Percentiles rank a stretch among this genome's conserved stretches.
These are phyloP conservation scores for Microthlaspi erraticum DNA, from an alignment of 345 rosid genomes.

Conservation along the genomic window DNA sequence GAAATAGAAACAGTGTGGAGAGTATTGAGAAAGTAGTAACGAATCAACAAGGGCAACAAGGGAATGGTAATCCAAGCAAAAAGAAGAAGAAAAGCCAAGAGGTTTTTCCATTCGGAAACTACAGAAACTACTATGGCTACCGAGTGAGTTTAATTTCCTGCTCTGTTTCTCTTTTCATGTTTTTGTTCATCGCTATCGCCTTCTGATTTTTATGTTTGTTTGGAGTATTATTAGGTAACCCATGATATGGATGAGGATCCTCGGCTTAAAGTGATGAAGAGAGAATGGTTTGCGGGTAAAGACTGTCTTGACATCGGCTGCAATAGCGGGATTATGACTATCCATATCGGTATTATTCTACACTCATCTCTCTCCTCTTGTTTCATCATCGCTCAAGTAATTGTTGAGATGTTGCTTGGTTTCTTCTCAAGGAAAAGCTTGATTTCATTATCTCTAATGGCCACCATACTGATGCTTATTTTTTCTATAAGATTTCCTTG, in stretches of 20 bases:
- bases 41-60: constrained; percentile 36
- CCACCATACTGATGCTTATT: too few species aligned
- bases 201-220: neutral
- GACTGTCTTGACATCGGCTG: constrained; percentile 93
- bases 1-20: neutral
- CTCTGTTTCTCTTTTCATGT: neutral
- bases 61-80: constrained; percentile 38
- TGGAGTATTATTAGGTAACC: constrained; percentile 54
- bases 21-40: constrained; percentile 14
- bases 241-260: constrained; percentile 78
- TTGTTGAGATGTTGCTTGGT: neutral
- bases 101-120: constrained; percentile 76
- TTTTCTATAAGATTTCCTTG: too few species aligned
- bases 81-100: constrained; percentile 61
- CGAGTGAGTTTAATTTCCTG: constrained; percentile 50
- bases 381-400: too few species aligned
- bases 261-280: constrained; percentile 71
- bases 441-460: neutral
- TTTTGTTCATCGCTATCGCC: neutral
- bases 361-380: too few species aligned
- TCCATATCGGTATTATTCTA: constrained; percentile 82
- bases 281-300: constrained; percentile 82
- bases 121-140: constrained; percentile 89
- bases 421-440: neutral
- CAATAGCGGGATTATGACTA: constrained; percentile 80